phyloP scores from a whole-genome alignment of 495 filamentous ascomycete genomes.

The Pyrenopolyporus hunteri region DNA sequence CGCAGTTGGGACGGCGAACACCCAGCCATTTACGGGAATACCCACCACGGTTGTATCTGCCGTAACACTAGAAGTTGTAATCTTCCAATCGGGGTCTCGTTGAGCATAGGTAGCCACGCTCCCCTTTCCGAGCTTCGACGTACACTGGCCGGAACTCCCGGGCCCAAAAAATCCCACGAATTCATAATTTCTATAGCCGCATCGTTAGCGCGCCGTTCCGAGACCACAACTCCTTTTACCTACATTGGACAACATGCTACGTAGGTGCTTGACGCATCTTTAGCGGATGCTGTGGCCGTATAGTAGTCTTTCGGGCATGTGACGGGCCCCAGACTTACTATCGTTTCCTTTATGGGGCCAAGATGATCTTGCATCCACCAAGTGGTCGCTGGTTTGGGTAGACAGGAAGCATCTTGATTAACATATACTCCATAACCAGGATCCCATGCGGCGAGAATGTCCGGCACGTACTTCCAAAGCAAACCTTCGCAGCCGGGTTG shows the following conservation, averaged over 20 bases:
- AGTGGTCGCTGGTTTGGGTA: conserved; percentile 37
- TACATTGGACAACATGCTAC: conserved; percentile 44
- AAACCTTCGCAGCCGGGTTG: conserved; percentile 29
- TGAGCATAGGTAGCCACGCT: conserved; percentile 27
- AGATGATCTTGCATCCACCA: conserved; percentile 39
- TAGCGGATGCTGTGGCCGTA: conserved; percentile 34
- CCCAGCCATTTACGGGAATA: conserved; percentile 39
- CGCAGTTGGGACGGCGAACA: conserved; percentile 26
- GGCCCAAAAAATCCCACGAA: conserved; percentile 10
- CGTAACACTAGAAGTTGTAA: conserved; percentile 20
- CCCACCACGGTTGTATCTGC: conserved; percentile 20
- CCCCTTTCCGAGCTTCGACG: conserved; percentile 29
- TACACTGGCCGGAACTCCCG: conserved; percentile 35
- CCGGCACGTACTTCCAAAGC: conserved; percentile 23
- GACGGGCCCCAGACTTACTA: conserved; percentile 36
- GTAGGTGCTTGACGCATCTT: conserved; percentile 31
- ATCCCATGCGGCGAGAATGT: conserved; percentile 33
- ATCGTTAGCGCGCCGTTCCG: conserved; percentile 9
- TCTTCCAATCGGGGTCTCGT: conserved; percentile 10
- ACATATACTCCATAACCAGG: conserved; percentile 37
- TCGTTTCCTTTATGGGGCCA: conserved; percentile 17
- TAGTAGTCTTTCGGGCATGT: conserved; percentile 42
- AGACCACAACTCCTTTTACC: conserved; percentile 4
- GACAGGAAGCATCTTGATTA: conserved; percentile 21
- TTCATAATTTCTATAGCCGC: conserved; percentile 25